Evolutionary conservation across 371 early-diverging fungal species (phyloP), one percentile per base, ranked within the genome.

Genomic region (Funneliformis caledonium): DNA sequence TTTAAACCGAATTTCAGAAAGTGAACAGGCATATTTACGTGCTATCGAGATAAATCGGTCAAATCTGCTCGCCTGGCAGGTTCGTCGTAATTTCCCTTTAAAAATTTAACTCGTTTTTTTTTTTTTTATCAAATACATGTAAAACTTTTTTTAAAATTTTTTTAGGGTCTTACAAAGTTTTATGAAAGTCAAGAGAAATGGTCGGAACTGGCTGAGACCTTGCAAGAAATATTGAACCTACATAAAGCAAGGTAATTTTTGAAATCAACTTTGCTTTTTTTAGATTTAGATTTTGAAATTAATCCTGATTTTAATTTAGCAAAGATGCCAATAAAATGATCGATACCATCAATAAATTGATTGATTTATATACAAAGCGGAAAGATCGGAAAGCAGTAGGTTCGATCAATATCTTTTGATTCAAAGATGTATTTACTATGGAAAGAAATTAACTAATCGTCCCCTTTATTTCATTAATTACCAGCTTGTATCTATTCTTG

Each of bases 51-150:
- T 92, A 76, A 89, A 88, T 67, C 83, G 88, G 22, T 88, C 90
- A 0, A 88, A 87, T 37, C 82, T 89, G 26, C 87, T 96, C 14
- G 96, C 95, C 7, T 95, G 93, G 87, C 96, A 97, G 82, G 97
- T 95, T 62, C 60, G 79, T 61, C 5, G 14, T 52, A 10, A 50
- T 31, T 12, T 47, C 5, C 19, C 50, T 37, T 14, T 10, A 0
- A 77, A n/a, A n/a, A 50, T 42, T 62, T 62, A 62, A 12, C 14
- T 76, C 4, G 2, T 76, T 37, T 45, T 78, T 47, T n/a, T 78
- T 50, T 10, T 14, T 22, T 33, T 42, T 45, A 70, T 70, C 26
- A 26, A 26, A 37, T 67, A 5, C 37, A 43, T 42, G 37, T 67
- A 26, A 68, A n/a, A 68, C 42, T 68, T 19, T 26, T 26, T 26